These are phyloP conservation scores for Puccinia polysora DNA, from an alignment of 1,284 basidiomycete species.

Conservation along the genomic window DNA sequence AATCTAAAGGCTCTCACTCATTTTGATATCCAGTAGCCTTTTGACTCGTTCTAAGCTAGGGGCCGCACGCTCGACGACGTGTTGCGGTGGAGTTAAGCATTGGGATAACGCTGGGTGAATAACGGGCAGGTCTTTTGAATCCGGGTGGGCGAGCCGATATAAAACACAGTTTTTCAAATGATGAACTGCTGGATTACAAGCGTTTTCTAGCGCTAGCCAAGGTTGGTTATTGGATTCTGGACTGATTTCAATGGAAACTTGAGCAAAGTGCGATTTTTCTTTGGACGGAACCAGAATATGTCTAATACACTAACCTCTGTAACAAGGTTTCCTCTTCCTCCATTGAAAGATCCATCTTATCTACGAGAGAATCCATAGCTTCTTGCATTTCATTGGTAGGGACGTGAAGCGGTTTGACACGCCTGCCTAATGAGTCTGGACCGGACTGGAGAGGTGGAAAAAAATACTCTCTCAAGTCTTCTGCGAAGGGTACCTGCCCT, in stretches of 20 bases:
- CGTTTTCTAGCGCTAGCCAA: constrained; percentile 23
- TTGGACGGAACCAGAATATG: neutral
- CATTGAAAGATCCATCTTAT: constrained; percentile 18
- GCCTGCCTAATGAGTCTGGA: neutral
- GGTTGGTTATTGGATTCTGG: neutral
- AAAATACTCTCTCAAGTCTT: constrained; percentile 10
- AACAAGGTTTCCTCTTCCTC: neutral
- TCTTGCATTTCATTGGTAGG: constrained; percentile 32
- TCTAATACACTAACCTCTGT: constrained; percentile 11
- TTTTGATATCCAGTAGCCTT: constrained; percentile 26
- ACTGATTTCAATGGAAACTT: neutral
- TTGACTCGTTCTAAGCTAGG: constrained; percentile 18
- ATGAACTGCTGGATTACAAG: constrained; percentile 31
- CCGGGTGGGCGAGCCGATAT: constrained; percentile 20
- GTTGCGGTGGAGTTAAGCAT: constrained; percentile 13
- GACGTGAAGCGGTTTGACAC: neutral
- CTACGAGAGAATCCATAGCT: constrained; percentile 42
- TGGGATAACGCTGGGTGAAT: constrained; percentile 27
- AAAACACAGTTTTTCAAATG: constrained; percentile 24
- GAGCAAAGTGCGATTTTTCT: neutral
- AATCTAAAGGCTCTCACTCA: neutral
- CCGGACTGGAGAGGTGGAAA: neutral
- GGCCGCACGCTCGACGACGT: constrained; percentile 2
- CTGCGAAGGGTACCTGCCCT: constrained; percentile 24
- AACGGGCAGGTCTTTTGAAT: constrained; percentile 7